Conservation (phyloP, 208 protist species). For the Histomonas meleagridis region DNA sequence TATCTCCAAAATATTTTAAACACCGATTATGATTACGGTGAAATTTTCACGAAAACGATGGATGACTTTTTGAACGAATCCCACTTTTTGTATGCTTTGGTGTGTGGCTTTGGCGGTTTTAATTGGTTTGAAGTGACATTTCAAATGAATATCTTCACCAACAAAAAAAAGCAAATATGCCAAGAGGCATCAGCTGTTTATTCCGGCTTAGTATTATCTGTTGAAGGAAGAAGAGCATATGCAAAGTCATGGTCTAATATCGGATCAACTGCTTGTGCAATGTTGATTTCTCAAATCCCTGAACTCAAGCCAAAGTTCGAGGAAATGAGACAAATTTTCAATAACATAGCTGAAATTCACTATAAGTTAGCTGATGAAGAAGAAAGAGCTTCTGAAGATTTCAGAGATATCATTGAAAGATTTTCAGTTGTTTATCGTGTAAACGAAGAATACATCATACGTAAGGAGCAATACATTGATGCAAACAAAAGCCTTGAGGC, state of each 20-base stretch:
- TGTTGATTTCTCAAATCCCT: not conserved
- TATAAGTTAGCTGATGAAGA: not conserved
- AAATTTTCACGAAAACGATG: too few relatives aligned
- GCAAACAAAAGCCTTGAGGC: not conserved
- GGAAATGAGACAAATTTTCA: not conserved
- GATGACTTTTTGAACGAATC: too few relatives aligned
- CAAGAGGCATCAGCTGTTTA: too few relatives aligned
- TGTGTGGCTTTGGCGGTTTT: too few relatives aligned
- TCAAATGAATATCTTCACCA: too few relatives aligned
- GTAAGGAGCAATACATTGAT: not conserved
- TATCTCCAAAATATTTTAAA: too few relatives aligned
- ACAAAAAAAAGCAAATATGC: too few relatives aligned
- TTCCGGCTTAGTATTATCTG: not conserved
- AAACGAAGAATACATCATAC: not conserved
- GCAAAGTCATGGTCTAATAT: not conserved
- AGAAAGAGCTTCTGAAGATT: not conserved
- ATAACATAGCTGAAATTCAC: not conserved
- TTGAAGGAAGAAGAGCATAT: not conserved
- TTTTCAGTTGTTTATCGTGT: not conserved
- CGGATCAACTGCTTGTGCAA: not conserved
- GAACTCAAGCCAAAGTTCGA: not conserved
- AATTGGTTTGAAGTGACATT: too few relatives aligned
- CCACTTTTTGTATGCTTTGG: too few relatives aligned
- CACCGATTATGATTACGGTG: too few relatives aligned
- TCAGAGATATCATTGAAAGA: not conserved